These are phyloP conservation scores for Firmiana major DNA, from an alignment of 345 rosid genomes.

Conservation along the genomic window DNA sequence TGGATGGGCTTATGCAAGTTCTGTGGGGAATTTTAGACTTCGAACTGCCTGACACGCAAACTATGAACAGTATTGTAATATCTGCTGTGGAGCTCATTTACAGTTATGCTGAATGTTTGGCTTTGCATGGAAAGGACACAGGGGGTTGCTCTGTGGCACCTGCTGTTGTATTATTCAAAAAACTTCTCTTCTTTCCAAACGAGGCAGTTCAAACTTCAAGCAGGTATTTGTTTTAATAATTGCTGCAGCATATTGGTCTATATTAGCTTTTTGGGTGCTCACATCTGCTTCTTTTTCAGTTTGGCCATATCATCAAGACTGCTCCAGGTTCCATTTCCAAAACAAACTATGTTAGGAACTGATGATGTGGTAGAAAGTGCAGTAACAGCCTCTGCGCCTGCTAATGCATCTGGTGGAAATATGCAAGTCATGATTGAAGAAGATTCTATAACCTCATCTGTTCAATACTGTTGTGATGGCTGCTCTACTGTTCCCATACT, in stretches of 20 bases:
- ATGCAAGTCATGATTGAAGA: conserved; percentile 89
- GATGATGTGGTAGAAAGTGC: conserved; percentile 74
- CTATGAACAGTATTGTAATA: conserved; percentile 84
- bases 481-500: conserved; percentile 97
- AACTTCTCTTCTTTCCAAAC: conserved; percentile 70
- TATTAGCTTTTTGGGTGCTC: conserved; percentile 14
- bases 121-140: conserved; percentile 69
- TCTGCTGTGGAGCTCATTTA: conserved; percentile 91
- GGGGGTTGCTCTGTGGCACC: conserved; percentile 71
- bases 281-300: conserved; percentile 43
- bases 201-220: conserved; percentile 94
- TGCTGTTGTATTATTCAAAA: conserved; percentile 77
- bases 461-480: conserved; percentile 97
- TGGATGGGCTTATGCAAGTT: conserved; percentile 91
- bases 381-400: conserved; percentile 50
- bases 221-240: conserved; percentile 55
- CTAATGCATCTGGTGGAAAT: conserved; percentile 59
- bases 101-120: conserved; percentile 94
- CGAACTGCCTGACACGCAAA: conserved; percentile 88
- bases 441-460: conserved; percentile 91
- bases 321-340: conserved; percentile 99
- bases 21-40: conserved; percentile 96
- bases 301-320: conserved; percentile 95
- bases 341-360: conserved; percentile 78
- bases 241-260: conserved; percentile 8